Conservation (phyloP, 1,284 basidiomycete genomes). For the Limonomyces culmigenus region DNA sequence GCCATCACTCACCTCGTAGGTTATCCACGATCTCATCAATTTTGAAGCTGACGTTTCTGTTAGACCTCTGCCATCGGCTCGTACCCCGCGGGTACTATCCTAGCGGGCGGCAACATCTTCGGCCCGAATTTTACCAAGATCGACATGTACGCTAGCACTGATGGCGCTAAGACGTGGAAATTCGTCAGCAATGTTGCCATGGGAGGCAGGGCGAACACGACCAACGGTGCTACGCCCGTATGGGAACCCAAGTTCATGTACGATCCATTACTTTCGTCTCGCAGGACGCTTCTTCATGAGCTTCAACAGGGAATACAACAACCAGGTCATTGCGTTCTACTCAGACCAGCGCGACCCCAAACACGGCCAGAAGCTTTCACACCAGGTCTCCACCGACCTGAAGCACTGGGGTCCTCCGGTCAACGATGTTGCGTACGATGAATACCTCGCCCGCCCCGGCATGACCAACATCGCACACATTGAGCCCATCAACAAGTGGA, state of each 20-base stretch:
- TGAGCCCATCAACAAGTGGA: constrained; percentile 15
- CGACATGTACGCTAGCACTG: constrained; percentile 16
- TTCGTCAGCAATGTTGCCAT: constrained; percentile 13
- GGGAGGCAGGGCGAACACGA: constrained; percentile 10
- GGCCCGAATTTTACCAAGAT: constrained; percentile 14
- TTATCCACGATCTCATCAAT: too few relatives aligned
- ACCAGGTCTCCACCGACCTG: constrained; percentile 15
- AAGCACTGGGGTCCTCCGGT: constrained; percentile 15
- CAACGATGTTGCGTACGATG: constrained; percentile 13
- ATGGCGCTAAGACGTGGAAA: constrained; percentile 15
- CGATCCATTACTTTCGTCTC: too few relatives aligned
- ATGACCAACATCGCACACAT: constrained; percentile 17
- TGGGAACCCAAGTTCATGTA: too few relatives aligned
- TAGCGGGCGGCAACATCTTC: constrained; percentile 11
- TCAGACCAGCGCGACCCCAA: constrained; percentile 18
- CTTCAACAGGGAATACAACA: constrained; percentile 15
- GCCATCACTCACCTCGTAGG: too few relatives aligned
- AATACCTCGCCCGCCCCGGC: constrained; percentile 15
- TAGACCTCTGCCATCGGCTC: too few relatives aligned
- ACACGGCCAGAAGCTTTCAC: constrained; percentile 18
- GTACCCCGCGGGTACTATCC: constrained; percentile 14
- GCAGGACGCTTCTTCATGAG: too few relatives aligned
- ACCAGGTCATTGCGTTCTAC: constrained; percentile 17
- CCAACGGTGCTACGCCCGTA: constrained; percentile 14
- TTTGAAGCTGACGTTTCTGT: too few relatives aligned